Evolutionary conservation across 495 filamentous ascomycete genomes (phyloP).

Genomic region (Aspergillus nanangensis): DNA sequence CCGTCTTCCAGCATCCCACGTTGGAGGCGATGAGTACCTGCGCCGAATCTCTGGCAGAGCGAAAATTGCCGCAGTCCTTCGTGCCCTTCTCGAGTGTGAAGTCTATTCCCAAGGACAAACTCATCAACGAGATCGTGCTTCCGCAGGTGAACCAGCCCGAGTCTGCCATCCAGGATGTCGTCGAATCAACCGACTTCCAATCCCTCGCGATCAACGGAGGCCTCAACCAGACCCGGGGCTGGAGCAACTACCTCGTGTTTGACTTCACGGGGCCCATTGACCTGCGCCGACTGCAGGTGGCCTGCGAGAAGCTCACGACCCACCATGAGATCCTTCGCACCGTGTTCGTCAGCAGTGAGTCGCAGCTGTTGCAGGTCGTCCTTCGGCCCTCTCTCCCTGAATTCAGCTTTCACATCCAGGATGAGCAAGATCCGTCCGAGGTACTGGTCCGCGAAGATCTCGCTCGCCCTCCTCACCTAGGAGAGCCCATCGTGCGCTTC

Average conservation of each 20-base stretch:
- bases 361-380: slow-evolving; percentile 38
- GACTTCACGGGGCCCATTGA: slow-evolving; percentile 10
- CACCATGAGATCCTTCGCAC: slow-evolving; percentile 44
- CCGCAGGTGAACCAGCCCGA: slow-evolving; percentile 6
- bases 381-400: slow-evolving; percentile 16
- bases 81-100: slow-evolving; percentile 19
- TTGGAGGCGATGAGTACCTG: slow-evolving; percentile 18
- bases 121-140: slow-evolving; percentile 8
- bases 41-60: slow-evolving; percentile 10
- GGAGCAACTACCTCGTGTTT: slow-evolving; percentile 13
- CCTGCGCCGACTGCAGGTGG: slow-evolving; percentile 15
- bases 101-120: slow-evolving; percentile 19
- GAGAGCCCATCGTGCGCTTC: slow-evolving; percentile 51
- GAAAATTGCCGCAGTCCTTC: slow-evolving; percentile 5
- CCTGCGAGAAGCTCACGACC: slow-evolving; percentile 40
- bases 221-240: slow-evolving; percentile 10
- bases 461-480: slow-evolving; percentile 39
- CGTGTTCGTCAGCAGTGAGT: slow-evolving; percentile 40
- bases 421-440: slow-evolving; percentile 30
- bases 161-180: slow-evolving; percentile 6
- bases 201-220: slow-evolving; percentile 10
- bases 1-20: slow-evolving; percentile 28
- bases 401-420: slow-evolving; percentile 8
- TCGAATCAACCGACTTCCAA: slow-evolving; percentile 14
- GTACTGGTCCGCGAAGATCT: slow-evolving; percentile 30